These are phyloP conservation scores for Aspergillus sp. DNA, from an alignment of 2,329 filamentous ascomycete species.

Conservation along the genomic window DNA sequence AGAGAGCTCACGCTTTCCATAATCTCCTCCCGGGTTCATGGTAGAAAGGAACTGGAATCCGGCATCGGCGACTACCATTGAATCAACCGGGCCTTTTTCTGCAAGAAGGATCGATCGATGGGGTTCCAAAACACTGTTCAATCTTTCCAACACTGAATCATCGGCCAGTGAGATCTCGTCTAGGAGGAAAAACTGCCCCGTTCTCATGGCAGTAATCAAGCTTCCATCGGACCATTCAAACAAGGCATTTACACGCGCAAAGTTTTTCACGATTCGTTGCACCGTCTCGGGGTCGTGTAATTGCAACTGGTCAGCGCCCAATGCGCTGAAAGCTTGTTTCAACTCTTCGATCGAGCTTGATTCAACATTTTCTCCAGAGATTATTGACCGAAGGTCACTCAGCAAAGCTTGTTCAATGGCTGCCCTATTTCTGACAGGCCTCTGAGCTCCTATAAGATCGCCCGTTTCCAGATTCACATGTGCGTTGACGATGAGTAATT, in stretches of 20 bases:
- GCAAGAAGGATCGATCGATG: slow-evolving; percentile 82
- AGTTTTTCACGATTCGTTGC: slow-evolving; percentile 44
- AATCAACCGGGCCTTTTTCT: slow-evolving; percentile 86
- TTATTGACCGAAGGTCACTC: slow-evolving; percentile 56
- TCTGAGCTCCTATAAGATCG: slow-evolving; percentile 92
- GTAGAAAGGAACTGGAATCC: slow-evolving; percentile 97
- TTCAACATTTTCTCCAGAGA: slow-evolving; percentile 31
- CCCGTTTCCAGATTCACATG: slow-evolving; percentile 98
- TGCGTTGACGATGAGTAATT: slow-evolving; percentile 88
- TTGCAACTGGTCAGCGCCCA: slow-evolving; percentile 47
- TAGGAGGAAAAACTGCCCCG: slow-evolving; percentile 85
- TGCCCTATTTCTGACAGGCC: slow-evolving; percentile 82
- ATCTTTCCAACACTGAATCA: slow-evolving; percentile 90
- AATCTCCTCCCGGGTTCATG: slow-evolving; percentile 99
- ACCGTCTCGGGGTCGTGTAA: slow-evolving; percentile 51
- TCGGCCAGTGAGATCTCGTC: slow-evolving; percentile 98
- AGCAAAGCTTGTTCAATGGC: slow-evolving; percentile 67
- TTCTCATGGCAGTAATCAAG: slow-evolving; percentile 89
- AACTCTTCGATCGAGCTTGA: slow-evolving; percentile 55
- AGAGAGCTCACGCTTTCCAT: slow-evolving; percentile 95
- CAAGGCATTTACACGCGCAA: slow-evolving; percentile 72
- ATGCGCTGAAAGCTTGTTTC: slow-evolving; percentile 58
- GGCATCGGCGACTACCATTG: slow-evolving; percentile 69
- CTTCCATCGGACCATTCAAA: slow-evolving; percentile 98
- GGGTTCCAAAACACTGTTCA: slow-evolving; percentile 95